phyloP scores from a whole-genome alignment of 1,139 yeast species.

The Hemisphaericaspora lyxosophila region DNA sequence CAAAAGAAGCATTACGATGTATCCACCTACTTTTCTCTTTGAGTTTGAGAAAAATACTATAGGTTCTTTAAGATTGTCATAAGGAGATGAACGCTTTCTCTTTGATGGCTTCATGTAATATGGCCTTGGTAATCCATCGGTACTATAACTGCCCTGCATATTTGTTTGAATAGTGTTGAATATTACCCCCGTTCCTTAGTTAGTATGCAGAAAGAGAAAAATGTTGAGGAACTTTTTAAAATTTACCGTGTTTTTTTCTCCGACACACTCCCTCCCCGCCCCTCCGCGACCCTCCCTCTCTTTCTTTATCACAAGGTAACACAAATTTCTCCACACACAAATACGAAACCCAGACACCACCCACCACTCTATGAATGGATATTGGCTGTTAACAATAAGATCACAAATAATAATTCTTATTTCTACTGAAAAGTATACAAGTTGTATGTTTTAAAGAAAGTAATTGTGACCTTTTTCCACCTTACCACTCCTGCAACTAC shows the following conservation, averaged over 20 bases:
- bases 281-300: neutral
- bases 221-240: neutral
- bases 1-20: slow-evolving; percentile 34
- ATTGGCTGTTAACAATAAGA: too few relatives aligned
- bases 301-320: too few relatives aligned
- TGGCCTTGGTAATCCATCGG: slow-evolving; percentile 48
- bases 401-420: too few relatives aligned
- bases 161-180: too few relatives aligned
- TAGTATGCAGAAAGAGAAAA: neutral
- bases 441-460: too few relatives aligned
- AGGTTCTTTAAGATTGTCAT: slow-evolving; percentile 31
- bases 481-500: too few relatives aligned
- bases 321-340: too few relatives aligned
- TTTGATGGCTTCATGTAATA: slow-evolving; percentile 47
- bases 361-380: too few relatives aligned
- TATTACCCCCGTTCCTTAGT: neutral
- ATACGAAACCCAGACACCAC: too few relatives aligned
- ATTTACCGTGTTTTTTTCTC: neutral
- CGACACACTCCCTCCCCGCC: neutral
- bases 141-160: slow-evolving; percentile 49
- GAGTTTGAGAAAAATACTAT: slow-evolving; percentile 36
- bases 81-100: slow-evolving; percentile 37
- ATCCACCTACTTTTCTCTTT: slow-evolving; percentile 40
- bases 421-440: too few relatives aligned
- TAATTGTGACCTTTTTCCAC: too few relatives aligned